Base-by-base conservation (phyloP, 768 basidiomycete genomes). In the Trichaptum fuscoviolaceum region DNA sequence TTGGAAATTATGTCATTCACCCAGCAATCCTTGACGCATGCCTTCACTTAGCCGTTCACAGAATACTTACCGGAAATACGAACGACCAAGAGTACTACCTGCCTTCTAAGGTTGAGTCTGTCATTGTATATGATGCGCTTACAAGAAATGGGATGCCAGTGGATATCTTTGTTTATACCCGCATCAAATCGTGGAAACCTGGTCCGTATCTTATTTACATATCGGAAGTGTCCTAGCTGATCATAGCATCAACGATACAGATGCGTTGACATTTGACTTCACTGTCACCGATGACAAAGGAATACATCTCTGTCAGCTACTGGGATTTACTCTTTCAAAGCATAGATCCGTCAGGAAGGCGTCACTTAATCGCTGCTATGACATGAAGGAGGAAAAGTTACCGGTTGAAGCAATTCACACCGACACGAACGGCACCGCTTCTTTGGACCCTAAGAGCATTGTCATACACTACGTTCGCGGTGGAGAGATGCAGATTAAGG, bases 11-110 rank as follows among this genome's bases (percentile, higher is more conserved):
- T 64, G 27, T 71, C 61, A 67, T 79, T 17, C 75, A 79, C 65
- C 78, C 79, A 1, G 77, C 77, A 3, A 74, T 79, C 23, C 67
- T 82, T 7, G 80, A 81, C 64, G 73, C 76, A 0, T 76, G 75
- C 57, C 59, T 81, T 2, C 79, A 80, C 34, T 69, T 74, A 57
- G 65, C 73, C 9, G 71, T 76, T 1, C 75, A 78, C 65, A 74
- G 72, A 25, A 64, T 71, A 1, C 69, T 80, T 65, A 75, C 74
- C 12, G 75, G 74, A 6, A 72, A 75, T 63, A 66, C 66, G 25
- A 75, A 77, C 62, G 67, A 66, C 10, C 73, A 69, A 52, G 69
- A 68, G 25, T 78, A 76, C 69, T 78, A 75, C 63, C 71, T 79
- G 17, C 78, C 77, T 1, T 75, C 77, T 10, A 64, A 64, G 58